A percentile compares a stretch with the other conserved stretches of the same genome.
Conservation (phyloP, 129 eudicot genomes). For the Deinandra increscens region DNA sequence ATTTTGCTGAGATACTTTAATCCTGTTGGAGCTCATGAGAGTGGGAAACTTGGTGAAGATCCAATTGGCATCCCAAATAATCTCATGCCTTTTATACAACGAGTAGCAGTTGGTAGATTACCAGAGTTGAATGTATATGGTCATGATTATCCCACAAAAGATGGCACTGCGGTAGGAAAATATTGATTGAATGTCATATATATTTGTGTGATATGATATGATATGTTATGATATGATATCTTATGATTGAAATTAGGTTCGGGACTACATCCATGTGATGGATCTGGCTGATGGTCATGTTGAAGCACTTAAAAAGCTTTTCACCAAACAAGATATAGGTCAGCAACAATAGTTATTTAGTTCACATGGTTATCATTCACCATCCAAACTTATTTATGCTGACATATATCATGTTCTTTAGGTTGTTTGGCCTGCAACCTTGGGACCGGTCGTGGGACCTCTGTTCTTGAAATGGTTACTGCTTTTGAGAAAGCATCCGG, state of each 20-base stretch:
- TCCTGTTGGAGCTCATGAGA: constrained; percentile 97
- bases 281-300: constrained; percentile 99
- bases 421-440: constrained; percentile 89
- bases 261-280: constrained; percentile 98
- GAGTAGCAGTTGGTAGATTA: constrained; percentile 96
- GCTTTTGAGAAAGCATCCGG: constrained; percentile 93
- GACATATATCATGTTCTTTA: constrained; percentile 29
- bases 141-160: constrained; percentile 90
- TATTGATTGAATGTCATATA: neutral
- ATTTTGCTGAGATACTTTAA: constrained; percentile 85
- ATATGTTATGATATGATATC: neutral
- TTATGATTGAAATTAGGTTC: constrained; percentile 40
- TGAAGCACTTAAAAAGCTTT: constrained; percentile 80
- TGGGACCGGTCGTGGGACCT: constrained; percentile 89
- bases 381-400: neutral
- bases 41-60: constrained; percentile 94
- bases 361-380: constrained; percentile 1
- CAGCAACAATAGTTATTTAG: constrained; percentile 11
- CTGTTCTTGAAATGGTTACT: constrained; percentile 95
- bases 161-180: constrained; percentile 77
- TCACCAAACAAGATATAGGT: constrained; percentile 63
- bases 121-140: constrained; percentile 92
- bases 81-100: constrained; percentile 95
- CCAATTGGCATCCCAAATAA: constrained; percentile 97
- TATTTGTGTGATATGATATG: neutral